phyloP scores from a whole-genome alignment of 306 rosid species.

The Canavalia gladiata region DNA sequence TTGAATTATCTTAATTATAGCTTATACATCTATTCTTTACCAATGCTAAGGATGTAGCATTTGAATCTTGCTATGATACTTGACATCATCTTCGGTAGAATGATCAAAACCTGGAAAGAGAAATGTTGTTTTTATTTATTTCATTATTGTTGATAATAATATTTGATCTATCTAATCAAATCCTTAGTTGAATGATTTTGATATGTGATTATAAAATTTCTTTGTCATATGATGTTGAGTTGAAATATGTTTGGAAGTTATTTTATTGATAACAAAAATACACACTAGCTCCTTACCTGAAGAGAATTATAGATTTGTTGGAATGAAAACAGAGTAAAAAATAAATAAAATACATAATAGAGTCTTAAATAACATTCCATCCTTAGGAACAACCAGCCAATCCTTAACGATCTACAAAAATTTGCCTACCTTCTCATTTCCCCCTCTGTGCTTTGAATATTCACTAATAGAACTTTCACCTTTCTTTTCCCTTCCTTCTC shows the following conservation, averaged over 20 bases:
- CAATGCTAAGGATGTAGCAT: background rate
- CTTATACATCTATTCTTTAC: background rate
- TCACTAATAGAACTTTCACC: background rate
- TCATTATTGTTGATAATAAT: constrained; percentile 9
- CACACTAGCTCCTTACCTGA: background rate
- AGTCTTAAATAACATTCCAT: background rate
- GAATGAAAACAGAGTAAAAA: background rate
- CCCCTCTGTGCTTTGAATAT: background rate
- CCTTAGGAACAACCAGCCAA: background rate
- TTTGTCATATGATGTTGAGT: constrained; percentile 15
- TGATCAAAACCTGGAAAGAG: background rate
- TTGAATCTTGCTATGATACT: constrained; percentile 14
- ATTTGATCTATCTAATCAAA: constrained; percentile 19
- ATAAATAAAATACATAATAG: background rate
- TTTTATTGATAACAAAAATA: background rate
- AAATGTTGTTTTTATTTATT: background rate
- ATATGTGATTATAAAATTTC: background rate
- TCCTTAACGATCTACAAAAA: background rate
- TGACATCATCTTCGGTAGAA: background rate
- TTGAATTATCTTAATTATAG: too few species aligned
- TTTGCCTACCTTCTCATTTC: background rate
- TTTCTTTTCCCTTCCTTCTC: background rate
- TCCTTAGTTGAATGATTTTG: constrained; percentile 22
- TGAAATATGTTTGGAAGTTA: background rate
- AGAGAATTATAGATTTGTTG: background rate